These are phyloP conservation scores for Coniferiporia sulphurascens DNA, from an alignment of 1,284 basidiomycete species.

Conservation along the genomic window DNA sequence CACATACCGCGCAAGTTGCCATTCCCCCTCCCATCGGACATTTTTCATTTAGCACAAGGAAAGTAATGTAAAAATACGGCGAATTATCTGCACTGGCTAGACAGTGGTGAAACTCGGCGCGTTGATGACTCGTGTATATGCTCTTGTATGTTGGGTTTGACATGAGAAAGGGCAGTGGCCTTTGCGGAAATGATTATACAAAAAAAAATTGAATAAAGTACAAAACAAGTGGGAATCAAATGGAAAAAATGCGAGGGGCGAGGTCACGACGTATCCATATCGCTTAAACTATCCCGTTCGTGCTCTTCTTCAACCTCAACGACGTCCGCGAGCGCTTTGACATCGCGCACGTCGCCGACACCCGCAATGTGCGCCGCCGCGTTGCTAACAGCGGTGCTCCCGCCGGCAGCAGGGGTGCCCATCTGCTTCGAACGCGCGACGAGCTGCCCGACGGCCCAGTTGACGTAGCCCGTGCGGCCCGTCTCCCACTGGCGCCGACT, in stretches of 20 bases:
- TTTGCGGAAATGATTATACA: too few species aligned
- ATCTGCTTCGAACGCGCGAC: constrained; percentile 40
- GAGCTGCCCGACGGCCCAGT: constrained; percentile 60
- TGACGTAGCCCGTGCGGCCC: constrained; percentile 57
- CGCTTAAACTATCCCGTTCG: not conserved
- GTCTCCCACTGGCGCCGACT: constrained; percentile 71
- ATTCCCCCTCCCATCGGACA: not conserved
- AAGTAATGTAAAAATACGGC: constrained; percentile 6
- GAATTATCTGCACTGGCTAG: not conserved
- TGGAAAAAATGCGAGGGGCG: not conserved
- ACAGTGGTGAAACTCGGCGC: not conserved
- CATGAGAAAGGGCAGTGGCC: too few species aligned
- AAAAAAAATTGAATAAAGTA: too few species aligned
- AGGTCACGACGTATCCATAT: constrained; percentile 13
- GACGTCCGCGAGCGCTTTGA: constrained; percentile 24
- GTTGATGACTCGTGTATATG: not conserved
- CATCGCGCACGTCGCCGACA: constrained; percentile 25
- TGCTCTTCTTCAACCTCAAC: not conserved
- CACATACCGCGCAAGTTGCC: not conserved
- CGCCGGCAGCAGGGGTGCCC: constrained; percentile 23
- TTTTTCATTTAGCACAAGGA: constrained; percentile 1
- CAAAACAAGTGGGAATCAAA: not conserved
- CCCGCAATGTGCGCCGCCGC: constrained; percentile 23
- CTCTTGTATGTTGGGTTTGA: too few species aligned
- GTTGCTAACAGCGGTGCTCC: constrained; percentile 25